Base-by-base conservation (phyloP, 495 filamentous ascomycete species). In the Penicillium cosmopolitanum region DNA sequence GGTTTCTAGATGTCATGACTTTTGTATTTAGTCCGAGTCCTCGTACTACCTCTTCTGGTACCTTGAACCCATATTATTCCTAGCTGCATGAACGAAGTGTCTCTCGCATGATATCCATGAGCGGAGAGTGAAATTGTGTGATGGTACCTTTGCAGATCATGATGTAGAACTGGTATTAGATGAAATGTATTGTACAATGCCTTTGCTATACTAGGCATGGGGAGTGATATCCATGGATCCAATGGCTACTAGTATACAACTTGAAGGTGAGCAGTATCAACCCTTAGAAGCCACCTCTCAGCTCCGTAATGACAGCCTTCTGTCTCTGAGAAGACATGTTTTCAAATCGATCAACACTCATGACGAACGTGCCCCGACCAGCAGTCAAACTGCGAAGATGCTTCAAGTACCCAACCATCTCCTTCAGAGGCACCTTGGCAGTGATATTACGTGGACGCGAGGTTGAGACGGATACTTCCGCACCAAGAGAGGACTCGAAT, bases 401-500 rank as follows among this genome's bases (percentile, higher is more conserved):
- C 73, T 89, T 92, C 66, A 98, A 74, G 75, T 99, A 99, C 34
- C 94, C 92, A 51, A 97, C 89, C 93, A 98, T 97, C 73, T 98
- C 94, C 72, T 92, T 93, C 55, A 98, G 75, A 43, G 96, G 96
- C 31, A 97, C 93, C 59, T 89, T 85, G 4, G 92, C 96, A 5
- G 84, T 84, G 57, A 99, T 90, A 6, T 80, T 88, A 51, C 86
- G 75, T 50, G 82, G 82, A 9, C 75, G 64, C 28, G 70, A 73
- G 4, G 70, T 59, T n/a, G 69, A 48, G 52, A 59, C 63, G 8
- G 67, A 60, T 10, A 71, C 34, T 6, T 66, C 58, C 10, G 50
- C 60, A 11, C 61, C 63, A 48, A 74, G 33, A 42, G 64, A 72
- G 1, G 82, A 80, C 34, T 87, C 87, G 67, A 95, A 97, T 21